Conservation (phyloP, 495 filamentous ascomycete genomes). For the Daldinia caldariorum region DNA sequence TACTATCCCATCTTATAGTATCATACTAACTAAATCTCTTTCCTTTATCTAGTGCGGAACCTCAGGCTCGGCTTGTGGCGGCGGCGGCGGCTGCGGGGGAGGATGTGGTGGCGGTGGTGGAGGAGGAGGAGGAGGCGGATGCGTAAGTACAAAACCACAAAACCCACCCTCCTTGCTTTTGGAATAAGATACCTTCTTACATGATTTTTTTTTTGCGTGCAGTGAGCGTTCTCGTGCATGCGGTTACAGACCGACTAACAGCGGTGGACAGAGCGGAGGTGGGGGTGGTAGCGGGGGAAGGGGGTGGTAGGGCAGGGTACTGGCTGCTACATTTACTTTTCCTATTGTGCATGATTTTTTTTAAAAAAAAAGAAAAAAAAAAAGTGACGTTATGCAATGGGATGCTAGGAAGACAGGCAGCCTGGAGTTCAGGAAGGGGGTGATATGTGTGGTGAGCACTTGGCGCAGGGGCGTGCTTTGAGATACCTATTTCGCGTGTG, state of each 20-base stretch:
- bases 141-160: too few relatives aligned
- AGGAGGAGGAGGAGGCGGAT: slow-evolving; percentile 38
- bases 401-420: not conserved
- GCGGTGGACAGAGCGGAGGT: not conserved
- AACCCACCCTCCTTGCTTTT: too few relatives aligned
- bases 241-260: too few relatives aligned
- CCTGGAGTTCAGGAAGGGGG: not conserved
- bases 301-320: not conserved
- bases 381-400: not conserved
- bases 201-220: too few relatives aligned
- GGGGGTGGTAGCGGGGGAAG: not conserved
- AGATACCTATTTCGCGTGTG: too few relatives aligned
- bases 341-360: too few relatives aligned
- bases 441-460: not conserved
- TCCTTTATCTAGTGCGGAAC: slow-evolving; percentile 31
- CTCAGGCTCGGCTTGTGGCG: slow-evolving; percentile 48
- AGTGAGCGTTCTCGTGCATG: too few relatives aligned
- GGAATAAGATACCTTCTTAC: too few relatives aligned
- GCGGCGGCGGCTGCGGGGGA: slow-evolving; percentile 51
- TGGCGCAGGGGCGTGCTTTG: too few relatives aligned
- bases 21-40: slow-evolving; percentile 44
- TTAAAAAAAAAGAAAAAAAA: too few relatives aligned
- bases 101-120: slow-evolving; percentile 48
- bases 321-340: not conserved
- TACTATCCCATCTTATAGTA: not conserved